These are phyloP conservation scores for Ophiostoma ips DNA, from an alignment of 2,329 filamentous ascomycete genomes.

Conservation along the genomic window DNA sequence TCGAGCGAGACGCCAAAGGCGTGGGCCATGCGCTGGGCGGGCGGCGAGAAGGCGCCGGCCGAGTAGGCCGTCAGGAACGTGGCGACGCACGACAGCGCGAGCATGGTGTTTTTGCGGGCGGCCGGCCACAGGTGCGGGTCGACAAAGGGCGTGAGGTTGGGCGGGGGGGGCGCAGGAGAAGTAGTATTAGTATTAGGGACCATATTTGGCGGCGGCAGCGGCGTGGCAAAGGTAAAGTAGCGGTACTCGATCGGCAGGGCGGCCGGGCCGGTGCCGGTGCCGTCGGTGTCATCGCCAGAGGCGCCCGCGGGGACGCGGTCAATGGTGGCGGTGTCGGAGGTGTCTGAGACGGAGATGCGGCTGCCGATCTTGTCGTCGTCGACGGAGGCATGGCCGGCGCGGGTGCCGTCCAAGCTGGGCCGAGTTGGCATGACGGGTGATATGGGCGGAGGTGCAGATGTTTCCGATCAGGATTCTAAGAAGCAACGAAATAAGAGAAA, in stretches of 20 bases:
- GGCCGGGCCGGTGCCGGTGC: background rate
- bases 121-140: conserved; percentile 64
- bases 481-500: too few relatives aligned
- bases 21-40: conserved; percentile 47
- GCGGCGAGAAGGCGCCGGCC: conserved; percentile 66
- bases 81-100: conserved; percentile 60
- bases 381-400: background rate
- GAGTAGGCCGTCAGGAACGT: conserved; percentile 69
- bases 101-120: conserved; percentile 54
- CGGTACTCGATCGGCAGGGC: conserved; percentile 21
- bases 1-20: conserved; percentile 56
- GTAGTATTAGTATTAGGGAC: too few relatives aligned
- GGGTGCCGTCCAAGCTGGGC: background rate
- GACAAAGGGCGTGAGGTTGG: conserved; percentile 50
- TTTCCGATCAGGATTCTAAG: too few relatives aligned
- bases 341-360: background rate
- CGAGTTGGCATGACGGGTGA: too few relatives aligned
- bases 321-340: conserved; percentile 3
- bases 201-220: conserved; percentile 20
- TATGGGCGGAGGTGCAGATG: too few relatives aligned
- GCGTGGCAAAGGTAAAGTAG: conserved; percentile 28
- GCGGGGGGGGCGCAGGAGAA: conserved; percentile 27
- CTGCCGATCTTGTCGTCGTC: background rate
- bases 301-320: background rate
- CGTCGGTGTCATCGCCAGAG: background rate